Evolutionary conservation across 192 early-diverging fungal species (phyloP).

Genomic region (Podila epicladia): DNA sequence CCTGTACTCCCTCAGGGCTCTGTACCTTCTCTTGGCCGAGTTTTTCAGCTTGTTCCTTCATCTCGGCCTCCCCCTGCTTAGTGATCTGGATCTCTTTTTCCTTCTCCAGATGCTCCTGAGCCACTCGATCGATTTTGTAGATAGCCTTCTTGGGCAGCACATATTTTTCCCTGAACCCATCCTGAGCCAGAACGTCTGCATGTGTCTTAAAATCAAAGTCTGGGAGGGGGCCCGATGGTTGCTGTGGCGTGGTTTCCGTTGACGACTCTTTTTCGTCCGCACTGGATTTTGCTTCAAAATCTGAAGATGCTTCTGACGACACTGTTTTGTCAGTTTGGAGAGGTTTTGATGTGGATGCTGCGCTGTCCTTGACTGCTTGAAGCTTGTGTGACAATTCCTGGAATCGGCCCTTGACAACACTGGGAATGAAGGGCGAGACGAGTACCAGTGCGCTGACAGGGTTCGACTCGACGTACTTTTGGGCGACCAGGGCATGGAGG

Average conservation of each 20-base stretch:
- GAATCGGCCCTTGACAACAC: conserved; percentile 27
- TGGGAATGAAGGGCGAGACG: conserved; percentile 42
- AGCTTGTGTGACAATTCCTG: conserved; percentile 37
- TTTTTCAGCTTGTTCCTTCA: neutral
- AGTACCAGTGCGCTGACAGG: conserved; percentile 53
- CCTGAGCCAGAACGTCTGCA: conserved; percentile 34
- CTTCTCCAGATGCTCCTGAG: conserved; percentile 37
- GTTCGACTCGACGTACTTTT: conserved; percentile 55
- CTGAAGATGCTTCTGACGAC: neutral
- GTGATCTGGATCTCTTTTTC: conserved; percentile 12
- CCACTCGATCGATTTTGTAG: conserved; percentile 42
- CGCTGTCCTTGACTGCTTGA: neutral
- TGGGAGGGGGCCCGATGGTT: neutral
- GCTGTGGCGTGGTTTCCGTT: neutral
- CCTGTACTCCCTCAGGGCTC: neutral
- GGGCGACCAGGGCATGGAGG: conserved; percentile 42
- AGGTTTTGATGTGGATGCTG: neutral
- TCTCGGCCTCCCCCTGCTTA: conserved; percentile 5
- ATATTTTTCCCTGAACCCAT: conserved; percentile 36
- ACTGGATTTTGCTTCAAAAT: neutral
- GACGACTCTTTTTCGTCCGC: neutral
- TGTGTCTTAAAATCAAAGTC: conserved; percentile 33
- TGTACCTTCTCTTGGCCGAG: neutral
- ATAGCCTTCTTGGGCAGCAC: conserved; percentile 40
- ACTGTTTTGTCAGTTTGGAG: neutral